A percentile compares a stretch with the other conserved stretches of the same genome.
These are phyloP conservation scores for Phytophthora citricola DNA, from an alignment of 352 stramenopile species.

Conservation along the genomic window DNA sequence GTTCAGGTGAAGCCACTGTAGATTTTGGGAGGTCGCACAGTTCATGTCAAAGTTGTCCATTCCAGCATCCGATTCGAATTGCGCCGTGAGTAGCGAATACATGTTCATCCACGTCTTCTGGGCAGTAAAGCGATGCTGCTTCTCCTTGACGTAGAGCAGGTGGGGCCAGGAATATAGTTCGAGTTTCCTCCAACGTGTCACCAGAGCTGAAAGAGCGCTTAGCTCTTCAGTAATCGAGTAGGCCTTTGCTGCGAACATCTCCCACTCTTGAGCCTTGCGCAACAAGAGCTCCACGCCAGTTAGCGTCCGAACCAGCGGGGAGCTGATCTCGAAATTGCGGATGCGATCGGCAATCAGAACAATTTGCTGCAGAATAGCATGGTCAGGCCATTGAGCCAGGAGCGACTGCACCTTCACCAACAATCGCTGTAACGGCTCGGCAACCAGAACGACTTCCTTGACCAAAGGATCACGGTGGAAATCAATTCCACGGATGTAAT, in stretches of 20 bases:
- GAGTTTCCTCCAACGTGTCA: constrained; percentile 98
- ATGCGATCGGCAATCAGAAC: constrained; percentile 91
- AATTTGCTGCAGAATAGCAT: constrained; percentile 97
- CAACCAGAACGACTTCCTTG: constrained; percentile 92
- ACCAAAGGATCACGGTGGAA: constrained; percentile 96
- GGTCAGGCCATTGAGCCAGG: constrained; percentile 95
- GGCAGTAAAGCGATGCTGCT: constrained; percentile 70
- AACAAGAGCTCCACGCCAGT: constrained; percentile 96
- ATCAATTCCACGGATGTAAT: constrained; percentile 87
- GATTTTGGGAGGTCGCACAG: constrained; percentile 28
- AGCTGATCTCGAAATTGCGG: constrained; percentile 89
- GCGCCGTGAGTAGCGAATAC: constrained; percentile 86
- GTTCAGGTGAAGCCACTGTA: constrained; percentile 75
- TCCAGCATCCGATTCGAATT: constrained; percentile 65
- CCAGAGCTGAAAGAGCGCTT: constrained; percentile 91
- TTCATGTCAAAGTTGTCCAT: constrained; percentile 19
- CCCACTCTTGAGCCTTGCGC: constrained; percentile 98
- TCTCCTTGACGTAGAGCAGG: constrained; percentile 92
- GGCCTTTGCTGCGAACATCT: constrained; percentile 94
- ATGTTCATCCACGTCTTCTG: constrained; percentile 91
- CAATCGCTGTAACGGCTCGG: constrained; percentile 88
- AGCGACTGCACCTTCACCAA: constrained; percentile 92
- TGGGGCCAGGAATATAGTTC: constrained; percentile 98
- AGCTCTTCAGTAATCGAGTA: constrained; percentile 94
- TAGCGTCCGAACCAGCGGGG: constrained; percentile 91